phyloP scores from a whole-genome alignment of 2,329 filamentous ascomycete species.

The Teratosphaeria epicoccoides region DNA sequence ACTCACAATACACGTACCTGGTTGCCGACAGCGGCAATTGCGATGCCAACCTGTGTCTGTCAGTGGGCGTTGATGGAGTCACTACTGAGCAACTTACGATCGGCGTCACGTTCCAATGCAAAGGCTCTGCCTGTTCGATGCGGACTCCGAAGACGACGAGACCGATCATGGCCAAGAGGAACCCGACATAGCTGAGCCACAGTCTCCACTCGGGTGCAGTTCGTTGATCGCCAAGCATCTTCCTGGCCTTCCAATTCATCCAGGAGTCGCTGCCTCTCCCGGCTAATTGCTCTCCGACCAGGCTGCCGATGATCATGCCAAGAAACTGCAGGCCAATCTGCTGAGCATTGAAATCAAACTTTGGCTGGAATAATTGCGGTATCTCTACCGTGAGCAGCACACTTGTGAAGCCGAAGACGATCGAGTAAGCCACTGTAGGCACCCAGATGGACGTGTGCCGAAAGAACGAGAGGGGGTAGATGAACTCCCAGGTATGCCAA shows the following conservation, averaged over 20 bases:
- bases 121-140: slow-evolving; percentile 32
- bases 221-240: slow-evolving; percentile 14
- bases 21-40: slow-evolving; percentile 43
- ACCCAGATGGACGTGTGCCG: slow-evolving; percentile 39
- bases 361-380: slow-evolving; percentile 45
- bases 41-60: slow-evolving; percentile 26
- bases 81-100: slow-evolving; percentile 33
- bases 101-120: slow-evolving; percentile 47
- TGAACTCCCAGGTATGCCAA: slow-evolving; percentile 39
- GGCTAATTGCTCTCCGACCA: slow-evolving; percentile 50
- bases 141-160: slow-evolving; percentile 46
- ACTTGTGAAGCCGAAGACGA: slow-evolving; percentile 46
- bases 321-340: slow-evolving; percentile 50
- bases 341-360: slow-evolving; percentile 47
- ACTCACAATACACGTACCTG: slow-evolving; percentile 25
- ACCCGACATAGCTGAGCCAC: slow-evolving; percentile 48
- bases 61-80: slow-evolving; percentile 22
- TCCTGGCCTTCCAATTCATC: slow-evolving; percentile 36
- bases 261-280: slow-evolving; percentile 44
- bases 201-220: slow-evolving; percentile 44
- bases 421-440: slow-evolving; percentile 43
- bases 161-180: slow-evolving; percentile 41
- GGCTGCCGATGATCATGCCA: slow-evolving; percentile 45
- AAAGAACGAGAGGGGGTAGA: slow-evolving; percentile 40
- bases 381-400: slow-evolving; percentile 49